Percentiles rank a stretch among this genome's conserved stretches.
phyloP scores from a whole-genome alignment of 1,139 yeast genomes.

The Taphrina sp. region DNA sequence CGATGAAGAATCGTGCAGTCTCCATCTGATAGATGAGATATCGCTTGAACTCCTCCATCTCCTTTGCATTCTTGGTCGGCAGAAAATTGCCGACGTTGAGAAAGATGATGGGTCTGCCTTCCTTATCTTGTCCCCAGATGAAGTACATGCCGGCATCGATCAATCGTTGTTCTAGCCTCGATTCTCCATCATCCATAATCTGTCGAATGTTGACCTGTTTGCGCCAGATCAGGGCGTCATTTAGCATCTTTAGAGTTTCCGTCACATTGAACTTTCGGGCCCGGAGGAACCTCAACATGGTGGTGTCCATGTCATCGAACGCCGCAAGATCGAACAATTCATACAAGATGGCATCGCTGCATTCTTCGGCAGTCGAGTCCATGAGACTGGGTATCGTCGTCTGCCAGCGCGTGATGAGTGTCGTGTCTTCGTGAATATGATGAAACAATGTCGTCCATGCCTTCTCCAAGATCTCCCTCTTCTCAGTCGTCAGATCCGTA shows the following conservation, averaged over 20 bases:
- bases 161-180: slow-evolving; percentile 43
- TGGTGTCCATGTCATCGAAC: slow-evolving; percentile 63
- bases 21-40: slow-evolving; percentile 68
- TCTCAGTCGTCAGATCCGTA: slow-evolving; percentile 13
- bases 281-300: slow-evolving; percentile 60
- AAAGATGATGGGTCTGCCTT: slow-evolving; percentile 63
- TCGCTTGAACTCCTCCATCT: slow-evolving; percentile 61
- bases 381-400: slow-evolving; percentile 18
- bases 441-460: slow-evolving; percentile 18
- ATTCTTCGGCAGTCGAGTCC: slow-evolving; percentile 12
- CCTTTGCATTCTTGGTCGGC: slow-evolving; percentile 59
- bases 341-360: slow-evolving; percentile 18
- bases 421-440: slow-evolving; percentile 10
- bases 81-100: slow-evolving; percentile 66
- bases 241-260: slow-evolving; percentile 61
- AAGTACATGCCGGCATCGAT: slow-evolving; percentile 55
- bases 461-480: slow-evolving; percentile 9
- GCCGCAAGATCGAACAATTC: slow-evolving; percentile 30
- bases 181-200: slow-evolving; percentile 60
- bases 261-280: slow-evolving; percentile 71
- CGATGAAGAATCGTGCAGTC: slow-evolving; percentile 59
- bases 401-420: slow-evolving; percentile 17
- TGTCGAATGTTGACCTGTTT: slow-evolving; percentile 57
- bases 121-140: slow-evolving; percentile 61
- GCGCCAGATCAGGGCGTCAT: slow-evolving; percentile 68